A percentile compares a stretch with the other conserved stretches of the same genome.
Conservation (phyloP, 495 filamentous ascomycete genomes). For the Aspergillus olivimuriae region DNA sequence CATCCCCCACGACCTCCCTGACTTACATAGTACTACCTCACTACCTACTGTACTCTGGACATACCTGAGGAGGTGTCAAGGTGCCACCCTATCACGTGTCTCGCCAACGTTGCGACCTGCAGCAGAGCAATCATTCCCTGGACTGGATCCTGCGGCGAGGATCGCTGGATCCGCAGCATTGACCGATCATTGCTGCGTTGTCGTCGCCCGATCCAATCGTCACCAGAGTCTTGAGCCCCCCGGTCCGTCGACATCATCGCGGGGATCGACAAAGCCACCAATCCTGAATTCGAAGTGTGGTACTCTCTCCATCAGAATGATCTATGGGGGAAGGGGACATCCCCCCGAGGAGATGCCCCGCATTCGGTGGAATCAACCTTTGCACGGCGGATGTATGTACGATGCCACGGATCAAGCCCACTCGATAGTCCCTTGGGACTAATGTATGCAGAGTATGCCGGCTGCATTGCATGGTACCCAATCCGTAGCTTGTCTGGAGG, state of each 20-base stretch:
- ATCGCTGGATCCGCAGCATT: slow-evolving; percentile 18
- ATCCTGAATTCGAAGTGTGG: too few relatives aligned
- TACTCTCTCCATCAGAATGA: too few relatives aligned
- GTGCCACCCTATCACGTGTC: too few relatives aligned
- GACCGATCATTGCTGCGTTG: slow-evolving; percentile 21
- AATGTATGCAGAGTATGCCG: slow-evolving; percentile 13
- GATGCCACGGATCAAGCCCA: slow-evolving; percentile 1
- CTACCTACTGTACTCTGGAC: neutral
- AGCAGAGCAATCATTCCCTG: too few relatives aligned
- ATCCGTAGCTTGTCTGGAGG: slow-evolving; percentile 10
- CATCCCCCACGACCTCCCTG: too few relatives aligned
- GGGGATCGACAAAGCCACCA: neutral
- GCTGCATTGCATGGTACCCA: slow-evolving; percentile 13
- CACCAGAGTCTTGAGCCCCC: slow-evolving; percentile 2
- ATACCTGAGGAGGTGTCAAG: too few relatives aligned
- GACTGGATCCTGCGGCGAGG: slow-evolving; percentile 5
- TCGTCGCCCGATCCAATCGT: slow-evolving; percentile 19
- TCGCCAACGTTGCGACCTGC: too few relatives aligned
- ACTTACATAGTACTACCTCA: neutral
- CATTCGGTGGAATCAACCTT: slow-evolving; percentile 9
- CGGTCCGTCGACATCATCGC: neutral
- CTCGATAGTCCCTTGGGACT: slow-evolving; percentile 5
- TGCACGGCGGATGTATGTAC: too few relatives aligned
- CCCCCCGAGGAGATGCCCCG: too few relatives aligned
- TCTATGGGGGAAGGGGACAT: too few relatives aligned